These are phyloP conservation scores for Macadamia integrifolia DNA, from an alignment of 164 flowering plant species.

Conservation along the genomic window DNA sequence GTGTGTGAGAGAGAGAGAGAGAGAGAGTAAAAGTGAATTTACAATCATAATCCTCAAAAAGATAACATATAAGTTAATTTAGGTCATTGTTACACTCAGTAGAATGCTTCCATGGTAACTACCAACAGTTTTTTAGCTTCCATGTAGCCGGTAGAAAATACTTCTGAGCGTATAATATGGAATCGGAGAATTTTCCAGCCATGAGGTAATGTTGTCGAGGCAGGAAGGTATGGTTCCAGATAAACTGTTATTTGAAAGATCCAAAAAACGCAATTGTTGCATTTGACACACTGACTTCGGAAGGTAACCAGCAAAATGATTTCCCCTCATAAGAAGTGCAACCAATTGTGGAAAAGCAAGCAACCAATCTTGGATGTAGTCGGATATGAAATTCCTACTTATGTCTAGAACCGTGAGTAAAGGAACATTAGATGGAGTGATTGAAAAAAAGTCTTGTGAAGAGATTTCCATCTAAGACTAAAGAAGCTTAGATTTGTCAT, in stretches of 20 bases:
- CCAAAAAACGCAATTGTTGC: slow-evolving; percentile 4
- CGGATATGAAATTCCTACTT: not conserved
- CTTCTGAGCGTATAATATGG: no score
- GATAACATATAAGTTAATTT: no score
- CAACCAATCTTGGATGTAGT: not conserved
- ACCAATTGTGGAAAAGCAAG: not conserved
- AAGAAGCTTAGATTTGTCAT: not conserved
- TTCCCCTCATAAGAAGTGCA: not conserved
- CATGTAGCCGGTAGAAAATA: no score
- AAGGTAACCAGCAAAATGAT: slow-evolving; percentile 4
- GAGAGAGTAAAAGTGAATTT: no score
- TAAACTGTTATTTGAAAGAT: slow-evolving; percentile 3
- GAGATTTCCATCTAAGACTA: not conserved
- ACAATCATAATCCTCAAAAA: no score
- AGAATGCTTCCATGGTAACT: no score
- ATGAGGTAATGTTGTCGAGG: slow-evolving; percentile 1
- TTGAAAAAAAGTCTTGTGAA: not conserved
- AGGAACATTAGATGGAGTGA: not conserved
- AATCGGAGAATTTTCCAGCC: no score
- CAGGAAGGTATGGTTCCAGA: slow-evolving; percentile 6
- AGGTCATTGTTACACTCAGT: no score
- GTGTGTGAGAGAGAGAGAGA: no score
- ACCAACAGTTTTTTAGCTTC: no score
- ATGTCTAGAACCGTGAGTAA: not conserved
- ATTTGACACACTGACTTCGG: slow-evolving; percentile 6